Evolutionary conservation across 2,329 filamentous ascomycete species (phyloP), one percentile per base, ranked within the genome.

Genomic region (Chalaropsis ovoidea): DNA sequence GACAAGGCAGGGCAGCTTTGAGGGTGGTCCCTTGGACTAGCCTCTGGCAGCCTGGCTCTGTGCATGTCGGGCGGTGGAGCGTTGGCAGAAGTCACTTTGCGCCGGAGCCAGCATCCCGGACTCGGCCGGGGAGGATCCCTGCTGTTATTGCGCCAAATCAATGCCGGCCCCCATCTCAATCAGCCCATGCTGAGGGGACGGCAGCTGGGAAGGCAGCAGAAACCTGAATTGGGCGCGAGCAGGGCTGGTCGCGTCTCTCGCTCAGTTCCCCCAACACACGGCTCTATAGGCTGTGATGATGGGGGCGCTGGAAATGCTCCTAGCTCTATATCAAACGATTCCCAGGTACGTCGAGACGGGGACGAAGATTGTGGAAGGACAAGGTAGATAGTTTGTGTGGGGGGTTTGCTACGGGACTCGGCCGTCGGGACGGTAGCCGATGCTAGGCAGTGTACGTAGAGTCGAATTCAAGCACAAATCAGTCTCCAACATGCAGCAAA

Each of bases 91-190:
- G 76, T 74, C 71, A 79, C 78, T 80, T 80, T 80, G 79, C 80
- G 79, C 79, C 77, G 78, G 76, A 81, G 79, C 79, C 79, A 81
- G 79, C 79, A 71, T 78, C 78, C 78, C 76, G 79, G 79, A 80
- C 79, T 81, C 71, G 79, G 79, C 79, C 79, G 75, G 78, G 77
- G 76, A 78, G 76, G 76, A 74, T 70, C 47, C 54, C 49, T 52
- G 61, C 45, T 63, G 61, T 31, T 52, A 19, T 47, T 62, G 42
- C 27, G 52, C 42, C 41, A 42, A 35, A 67, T 64, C 61, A 54
- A 54, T 62, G 56, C 27, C 45, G 45, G 13, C 35, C n/a, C 45
- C 27, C 13, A 62, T 61, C 64, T 65, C 61, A 27, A 62, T 52
- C 45, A 52, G 71, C 69, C 71, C 71, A 72, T 68, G 64, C 70